Conservation (phyloP, 768 basidiomycete species). For the Pisolithus tinctorius region DNA sequence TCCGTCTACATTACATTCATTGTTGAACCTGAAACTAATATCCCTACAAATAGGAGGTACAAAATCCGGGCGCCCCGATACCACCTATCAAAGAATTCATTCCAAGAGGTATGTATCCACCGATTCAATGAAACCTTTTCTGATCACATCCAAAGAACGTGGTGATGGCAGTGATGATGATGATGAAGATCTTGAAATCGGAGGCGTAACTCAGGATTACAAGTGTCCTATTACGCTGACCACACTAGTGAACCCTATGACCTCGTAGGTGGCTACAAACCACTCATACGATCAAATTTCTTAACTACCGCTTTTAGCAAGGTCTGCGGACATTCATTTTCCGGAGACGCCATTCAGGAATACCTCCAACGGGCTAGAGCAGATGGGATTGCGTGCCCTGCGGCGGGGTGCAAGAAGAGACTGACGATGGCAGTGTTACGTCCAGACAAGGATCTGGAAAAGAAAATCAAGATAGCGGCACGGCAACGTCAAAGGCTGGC, state of each 20-base stretch:
- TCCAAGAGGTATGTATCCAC: conserved; percentile 44
- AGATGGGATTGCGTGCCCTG: conserved; percentile 50
- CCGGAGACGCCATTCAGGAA: conserved; percentile 58
- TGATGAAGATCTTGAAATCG: conserved; percentile 84
- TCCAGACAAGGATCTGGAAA: conserved; percentile 51
- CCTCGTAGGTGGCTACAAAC: conserved; percentile 53
- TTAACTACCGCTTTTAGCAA: conserved; percentile 32
- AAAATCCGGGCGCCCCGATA: conserved; percentile 59
- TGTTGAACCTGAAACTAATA: conserved; percentile 6
- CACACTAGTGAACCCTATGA: conserved; percentile 64
- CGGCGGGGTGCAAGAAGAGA: conserved; percentile 60
- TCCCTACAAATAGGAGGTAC: conserved; percentile 45
- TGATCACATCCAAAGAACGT: conserved; percentile 43
- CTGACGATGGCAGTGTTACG: conserved; percentile 48
- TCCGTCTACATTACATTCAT: conserved; percentile 27
- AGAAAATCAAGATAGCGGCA: conserved; percentile 52
- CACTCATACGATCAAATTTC: background rate
- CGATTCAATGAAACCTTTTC: background rate
- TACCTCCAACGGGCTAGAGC: conserved; percentile 40
- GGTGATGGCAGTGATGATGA: conserved; percentile 81
- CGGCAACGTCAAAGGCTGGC: conserved; percentile 43
- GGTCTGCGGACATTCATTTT: conserved; percentile 80
- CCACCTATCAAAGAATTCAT: conserved; percentile 74
- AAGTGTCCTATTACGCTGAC: conserved; percentile 77
- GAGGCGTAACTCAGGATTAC: conserved; percentile 77